These are phyloP conservation scores for Papiliotrema laurentii DNA, from an alignment of 1,284 basidiomycete genomes.

Conservation along the genomic window DNA sequence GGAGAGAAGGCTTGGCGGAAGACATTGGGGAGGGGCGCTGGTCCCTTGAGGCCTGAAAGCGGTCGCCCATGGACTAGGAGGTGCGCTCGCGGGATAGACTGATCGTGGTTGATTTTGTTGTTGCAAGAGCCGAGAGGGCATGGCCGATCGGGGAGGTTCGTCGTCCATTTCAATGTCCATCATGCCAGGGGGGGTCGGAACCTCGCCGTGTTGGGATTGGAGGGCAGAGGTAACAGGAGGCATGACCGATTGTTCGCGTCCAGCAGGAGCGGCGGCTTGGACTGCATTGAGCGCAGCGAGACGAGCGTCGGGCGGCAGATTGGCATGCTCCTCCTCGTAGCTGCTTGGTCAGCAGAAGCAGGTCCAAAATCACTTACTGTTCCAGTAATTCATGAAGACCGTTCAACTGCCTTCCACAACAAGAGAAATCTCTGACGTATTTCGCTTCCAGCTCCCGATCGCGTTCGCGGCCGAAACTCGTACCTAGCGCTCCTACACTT, in stretches of 20 bases:
- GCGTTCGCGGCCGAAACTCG: constrained; percentile 36
- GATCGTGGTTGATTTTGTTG: background rate
- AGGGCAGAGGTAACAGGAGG: constrained; percentile 3
- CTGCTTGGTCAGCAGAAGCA: constrained; percentile 16
- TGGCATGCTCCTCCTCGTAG: constrained; percentile 49
- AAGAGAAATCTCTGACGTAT: constrained; percentile 47
- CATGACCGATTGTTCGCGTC: constrained; percentile 6
- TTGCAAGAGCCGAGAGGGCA: constrained; percentile 5
- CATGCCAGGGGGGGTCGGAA: constrained; percentile 48
- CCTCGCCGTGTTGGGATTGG: constrained; percentile 29
- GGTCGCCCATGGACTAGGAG: constrained; percentile 30
- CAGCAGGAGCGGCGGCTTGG: constrained; percentile 17
- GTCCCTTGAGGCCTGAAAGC: constrained; percentile 26
- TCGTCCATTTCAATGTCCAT: constrained; percentile 51
- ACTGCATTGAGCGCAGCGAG: constrained; percentile 42
- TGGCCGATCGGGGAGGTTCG: constrained; percentile 8
- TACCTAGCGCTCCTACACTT: constrained; percentile 35
- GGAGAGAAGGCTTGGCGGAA: constrained; percentile 43
- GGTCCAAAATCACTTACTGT: constrained; percentile 37
- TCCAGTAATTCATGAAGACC: constrained; percentile 49
- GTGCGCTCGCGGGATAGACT: background rate
- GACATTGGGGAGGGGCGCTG: constrained; percentile 30
- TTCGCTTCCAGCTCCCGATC: constrained; percentile 47
- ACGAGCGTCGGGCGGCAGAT: constrained; percentile 41
- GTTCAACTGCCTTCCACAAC: constrained; percentile 46